Percentiles rank a stretch among this genome's conserved stretches.
These are phyloP conservation scores for Tylopilus sp. DNA, from an alignment of 768 basidiomycete genomes.

Conservation along the genomic window DNA sequence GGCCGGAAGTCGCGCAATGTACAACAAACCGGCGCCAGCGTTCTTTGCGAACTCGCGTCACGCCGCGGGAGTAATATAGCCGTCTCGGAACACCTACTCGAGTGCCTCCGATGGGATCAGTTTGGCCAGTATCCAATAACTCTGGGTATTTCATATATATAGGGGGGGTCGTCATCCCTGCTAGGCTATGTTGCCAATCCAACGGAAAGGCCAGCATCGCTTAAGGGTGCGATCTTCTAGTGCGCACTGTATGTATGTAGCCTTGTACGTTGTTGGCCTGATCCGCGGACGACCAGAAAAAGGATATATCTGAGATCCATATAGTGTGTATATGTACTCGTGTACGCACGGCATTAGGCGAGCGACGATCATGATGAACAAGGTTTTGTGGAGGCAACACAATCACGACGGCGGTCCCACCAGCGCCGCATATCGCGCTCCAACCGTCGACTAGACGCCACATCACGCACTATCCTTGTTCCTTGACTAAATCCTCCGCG, in stretches of 20 bases:
- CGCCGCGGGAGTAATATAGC: conserved; percentile 27
- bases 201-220: not conserved
- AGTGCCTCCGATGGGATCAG: conserved; percentile 7
- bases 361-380: conserved; percentile 23
- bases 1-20: conserved; percentile 17
- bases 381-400: not conserved
- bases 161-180: conserved; percentile 2
- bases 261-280: conserved; percentile 10
- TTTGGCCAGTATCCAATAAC: not conserved
- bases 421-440: conserved; percentile 4
- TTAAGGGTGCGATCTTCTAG: not conserved
- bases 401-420: not conserved
- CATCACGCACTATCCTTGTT: not conserved
- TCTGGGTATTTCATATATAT: conserved; percentile 1
- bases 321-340: not conserved
- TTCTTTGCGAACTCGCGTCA: conserved; percentile 20
- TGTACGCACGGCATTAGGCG: conserved; percentile 15
- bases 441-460: conserved; percentile 8
- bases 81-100: conserved; percentile 10
- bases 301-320: conserved; percentile 20
- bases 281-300: conserved; percentile 28
- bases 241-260: not conserved
- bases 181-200: conserved; percentile 10
- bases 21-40: conserved; percentile 2
- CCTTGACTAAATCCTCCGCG: not conserved